These are phyloP conservation scores for Acanthamoeba royreba DNA, from an alignment of 208 protist genomes.

Conservation along the genomic window DNA sequence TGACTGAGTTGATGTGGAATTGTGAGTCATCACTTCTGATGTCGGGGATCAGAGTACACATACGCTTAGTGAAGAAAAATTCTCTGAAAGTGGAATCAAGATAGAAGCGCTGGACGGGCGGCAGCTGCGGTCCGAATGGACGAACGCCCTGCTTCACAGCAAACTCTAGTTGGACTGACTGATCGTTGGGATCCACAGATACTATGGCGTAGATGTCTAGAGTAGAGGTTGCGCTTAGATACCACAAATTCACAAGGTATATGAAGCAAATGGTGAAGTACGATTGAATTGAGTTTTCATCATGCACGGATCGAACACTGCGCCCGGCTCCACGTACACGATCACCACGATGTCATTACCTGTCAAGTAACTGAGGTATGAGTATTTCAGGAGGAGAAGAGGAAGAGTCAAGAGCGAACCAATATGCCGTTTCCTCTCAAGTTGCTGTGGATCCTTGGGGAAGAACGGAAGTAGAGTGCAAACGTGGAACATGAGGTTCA, in stretches of 20 bases:
- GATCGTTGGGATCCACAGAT: background rate
- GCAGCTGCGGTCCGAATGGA: conserved; percentile 20
- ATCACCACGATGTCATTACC: conserved; percentile 54
- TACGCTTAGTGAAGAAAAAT: conserved; percentile 42
- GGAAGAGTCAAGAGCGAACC: background rate
- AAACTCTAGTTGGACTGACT: background rate
- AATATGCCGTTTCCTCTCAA: conserved; percentile 37
- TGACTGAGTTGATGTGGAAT: background rate
- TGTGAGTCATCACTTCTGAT: background rate
- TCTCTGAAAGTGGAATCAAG: conserved; percentile 19
- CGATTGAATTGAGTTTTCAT: conserved; percentile 52
- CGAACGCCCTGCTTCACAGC: conserved; percentile 38
- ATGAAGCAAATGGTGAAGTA: background rate
- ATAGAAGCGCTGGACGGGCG: background rate
- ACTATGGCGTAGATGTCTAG: conserved; percentile 8
- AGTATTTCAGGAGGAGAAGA: background rate
- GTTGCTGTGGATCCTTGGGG: conserved; percentile 44
- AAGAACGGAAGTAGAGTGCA: conserved; percentile 43
- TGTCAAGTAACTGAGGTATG: background rate
- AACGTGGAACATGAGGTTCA: conserved; percentile 53
- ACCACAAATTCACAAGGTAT: background rate
- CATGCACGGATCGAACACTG: conserved; percentile 35
- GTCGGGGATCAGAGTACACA: background rate
- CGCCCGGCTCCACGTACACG: conserved; percentile 36
- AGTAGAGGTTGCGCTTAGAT: background rate